Conservation (phyloP, 2,329 filamentous ascomycete species). For the Xylogone sp. region DNA sequence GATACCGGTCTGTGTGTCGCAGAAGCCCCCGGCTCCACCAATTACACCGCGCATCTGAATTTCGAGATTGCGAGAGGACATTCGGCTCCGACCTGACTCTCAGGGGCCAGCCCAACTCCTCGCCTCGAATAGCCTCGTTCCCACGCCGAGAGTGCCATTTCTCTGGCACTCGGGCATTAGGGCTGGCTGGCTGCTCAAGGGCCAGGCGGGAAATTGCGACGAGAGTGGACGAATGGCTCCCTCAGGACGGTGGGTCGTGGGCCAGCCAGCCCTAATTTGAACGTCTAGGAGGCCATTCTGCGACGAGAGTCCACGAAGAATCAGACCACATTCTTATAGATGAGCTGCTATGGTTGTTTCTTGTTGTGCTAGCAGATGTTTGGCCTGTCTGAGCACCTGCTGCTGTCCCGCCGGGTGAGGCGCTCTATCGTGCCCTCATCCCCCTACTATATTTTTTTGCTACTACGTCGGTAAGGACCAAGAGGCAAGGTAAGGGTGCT, state of each 20-base stretch:
- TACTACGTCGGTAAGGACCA: too few species aligned
- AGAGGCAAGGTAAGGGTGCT: too few species aligned
- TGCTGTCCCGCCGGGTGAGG: too few species aligned
- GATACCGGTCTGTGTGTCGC: neutral
- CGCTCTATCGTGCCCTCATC: too few species aligned
- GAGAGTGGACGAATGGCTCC: neutral
- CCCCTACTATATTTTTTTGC: slow-evolving; percentile 14
- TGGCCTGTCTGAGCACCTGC: neutral
- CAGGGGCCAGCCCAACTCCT: too few species aligned
- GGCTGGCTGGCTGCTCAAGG: too few species aligned
- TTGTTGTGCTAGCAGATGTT: too few species aligned
- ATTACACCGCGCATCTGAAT: neutral
- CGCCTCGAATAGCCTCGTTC: too few species aligned
- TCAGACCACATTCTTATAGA: neutral
- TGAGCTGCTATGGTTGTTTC: too few species aligned
- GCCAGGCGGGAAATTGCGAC: neutral
- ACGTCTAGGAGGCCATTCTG: neutral
- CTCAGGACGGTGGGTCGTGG: neutral
- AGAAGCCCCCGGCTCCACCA: neutral
- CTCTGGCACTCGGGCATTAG: too few species aligned
- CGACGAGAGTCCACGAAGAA: neutral
- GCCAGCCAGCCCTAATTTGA: neutral
- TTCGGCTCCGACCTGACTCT: too few species aligned
- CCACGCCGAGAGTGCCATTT: too few species aligned
- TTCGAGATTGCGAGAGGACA: neutral